Percentiles rank a stretch among this genome's conserved stretches.
Evolutionary conservation across 1,284 basidiomycete genomes (phyloP).

Genomic region (Sphagnurus paluster): DNA sequence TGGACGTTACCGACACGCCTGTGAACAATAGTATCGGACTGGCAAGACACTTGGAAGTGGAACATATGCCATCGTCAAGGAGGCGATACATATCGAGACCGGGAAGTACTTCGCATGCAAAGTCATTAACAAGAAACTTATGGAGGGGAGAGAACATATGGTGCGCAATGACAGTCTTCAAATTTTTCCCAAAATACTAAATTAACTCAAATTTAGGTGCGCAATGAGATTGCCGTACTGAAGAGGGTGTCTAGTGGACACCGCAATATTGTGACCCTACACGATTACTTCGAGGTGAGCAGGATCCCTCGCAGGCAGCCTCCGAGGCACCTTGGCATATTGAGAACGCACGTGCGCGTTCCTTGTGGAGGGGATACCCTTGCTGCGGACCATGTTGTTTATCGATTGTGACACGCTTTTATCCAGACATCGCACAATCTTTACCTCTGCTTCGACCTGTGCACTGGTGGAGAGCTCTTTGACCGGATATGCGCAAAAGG

Average conservation of each 20-base stretch:
- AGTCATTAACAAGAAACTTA: constrained; percentile 96
- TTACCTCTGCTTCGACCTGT: constrained; percentile 95
- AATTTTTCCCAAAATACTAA: background rate
- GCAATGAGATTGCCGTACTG: constrained; percentile 95
- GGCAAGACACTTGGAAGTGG: constrained; percentile 91
- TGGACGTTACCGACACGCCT: constrained; percentile 1
- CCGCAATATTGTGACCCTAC: constrained; percentile 85
- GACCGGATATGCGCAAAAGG: constrained; percentile 98
- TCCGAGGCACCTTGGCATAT: background rate
- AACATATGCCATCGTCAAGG: constrained; percentile 90
- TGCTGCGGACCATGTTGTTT: no score
- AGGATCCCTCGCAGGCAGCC: constrained; percentile 3
- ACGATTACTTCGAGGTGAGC: constrained; percentile 96
- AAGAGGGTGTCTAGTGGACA: constrained; percentile 94
- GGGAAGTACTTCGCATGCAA: constrained; percentile 89
- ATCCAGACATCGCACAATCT: constrained; percentile 87
- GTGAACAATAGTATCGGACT: constrained; percentile 75
- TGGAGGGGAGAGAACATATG: constrained; percentile 93
- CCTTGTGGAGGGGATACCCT: background rate
- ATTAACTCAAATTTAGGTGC: constrained; percentile 56
- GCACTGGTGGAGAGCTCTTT: constrained; percentile 97
- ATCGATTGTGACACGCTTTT: constrained; percentile 6
- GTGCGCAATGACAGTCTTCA: constrained; percentile 38
- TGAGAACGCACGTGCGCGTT: background rate
- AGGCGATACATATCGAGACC: constrained; percentile 95